phyloP scores from a whole-genome alignment of 306 rosid species.

The Vigna trinervia region DNA sequence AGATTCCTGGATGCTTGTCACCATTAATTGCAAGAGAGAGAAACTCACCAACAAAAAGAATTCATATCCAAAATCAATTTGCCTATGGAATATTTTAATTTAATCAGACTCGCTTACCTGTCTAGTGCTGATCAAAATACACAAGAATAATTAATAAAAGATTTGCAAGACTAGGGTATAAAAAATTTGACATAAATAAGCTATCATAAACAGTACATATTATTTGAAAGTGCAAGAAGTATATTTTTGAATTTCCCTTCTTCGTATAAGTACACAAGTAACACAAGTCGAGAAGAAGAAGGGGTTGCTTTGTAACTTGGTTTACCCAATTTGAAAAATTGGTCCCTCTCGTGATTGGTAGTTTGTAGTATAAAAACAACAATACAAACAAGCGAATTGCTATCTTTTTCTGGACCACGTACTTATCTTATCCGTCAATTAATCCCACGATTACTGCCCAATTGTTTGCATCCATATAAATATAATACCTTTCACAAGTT shows the following conservation, averaged over 20 bases:
- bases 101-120: conserved; percentile 59
- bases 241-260: conserved; percentile 25
- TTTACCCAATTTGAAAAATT: conserved; percentile 39
- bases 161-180: conserved; percentile 10
- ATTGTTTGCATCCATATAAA: conserved; percentile 32
- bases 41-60: conserved; percentile 48
- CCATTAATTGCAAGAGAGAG: conserved; percentile 55
- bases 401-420: conserved; percentile 56
- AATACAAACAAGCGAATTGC: conserved; percentile 35
- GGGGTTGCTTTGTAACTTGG: conserved; percentile 42
- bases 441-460: conserved; percentile 26
- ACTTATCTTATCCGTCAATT: conserved; percentile 42
- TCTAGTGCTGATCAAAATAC: conserved; percentile 15
- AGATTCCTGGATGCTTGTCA: conserved; percentile 75
- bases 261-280: not conserved
- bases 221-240: conserved; percentile 25
- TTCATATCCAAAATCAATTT: conserved; percentile 51
- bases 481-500: conserved; percentile 1
- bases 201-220: not conserved
- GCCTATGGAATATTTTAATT: conserved; percentile 44
- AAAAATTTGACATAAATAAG: not conserved
- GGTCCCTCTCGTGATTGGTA: conserved; percentile 44
- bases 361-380: conserved; percentile 28
- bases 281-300: conserved; percentile 21
- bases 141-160: conserved; percentile 1